These are phyloP conservation scores for Ogataea hybrid DNA, from an alignment of 1,139 yeast species.

Conservation along the genomic window DNA sequence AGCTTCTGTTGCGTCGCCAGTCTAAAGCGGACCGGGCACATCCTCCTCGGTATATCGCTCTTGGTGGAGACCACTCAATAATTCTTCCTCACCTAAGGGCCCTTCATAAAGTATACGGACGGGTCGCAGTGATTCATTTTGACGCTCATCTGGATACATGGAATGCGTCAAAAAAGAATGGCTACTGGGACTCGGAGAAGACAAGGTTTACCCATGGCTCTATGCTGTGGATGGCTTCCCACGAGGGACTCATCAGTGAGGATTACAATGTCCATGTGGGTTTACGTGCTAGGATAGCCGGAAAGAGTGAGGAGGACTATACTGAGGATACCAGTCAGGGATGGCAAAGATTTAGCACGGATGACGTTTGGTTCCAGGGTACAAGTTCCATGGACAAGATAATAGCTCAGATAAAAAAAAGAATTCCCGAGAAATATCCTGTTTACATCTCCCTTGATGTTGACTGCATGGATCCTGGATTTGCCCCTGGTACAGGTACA, in stretches of 20 bases:
- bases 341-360: background rate
- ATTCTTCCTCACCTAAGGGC: slow-evolving; percentile 45
- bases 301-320: slow-evolving; percentile 45
- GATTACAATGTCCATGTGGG: slow-evolving; percentile 47
- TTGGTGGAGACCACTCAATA: slow-evolving; percentile 56
- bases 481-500: slow-evolving; percentile 61
- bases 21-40: slow-evolving; percentile 6
- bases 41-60: slow-evolving; percentile 37
- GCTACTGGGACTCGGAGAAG: slow-evolving; percentile 43
- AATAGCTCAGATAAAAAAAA: slow-evolving; percentile 35
- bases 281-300: slow-evolving; percentile 33
- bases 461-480: slow-evolving; percentile 54
- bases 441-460: slow-evolving; percentile 55
- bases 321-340: slow-evolving; percentile 33
- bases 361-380: slow-evolving; percentile 1
- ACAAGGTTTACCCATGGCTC: slow-evolving; percentile 49
- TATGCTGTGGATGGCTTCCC: slow-evolving; percentile 51
- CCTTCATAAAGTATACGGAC: slow-evolving; percentile 42
- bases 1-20: slow-evolving; percentile 37
- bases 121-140: slow-evolving; percentile 45
- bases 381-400: slow-evolving; percentile 33
- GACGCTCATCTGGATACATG: slow-evolving; percentile 57
- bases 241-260: slow-evolving; percentile 42
- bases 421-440: slow-evolving; percentile 35
- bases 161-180: slow-evolving; percentile 49